Conservation (phyloP, 768 basidiomycete species). For the Suillus spraguei region DNA sequence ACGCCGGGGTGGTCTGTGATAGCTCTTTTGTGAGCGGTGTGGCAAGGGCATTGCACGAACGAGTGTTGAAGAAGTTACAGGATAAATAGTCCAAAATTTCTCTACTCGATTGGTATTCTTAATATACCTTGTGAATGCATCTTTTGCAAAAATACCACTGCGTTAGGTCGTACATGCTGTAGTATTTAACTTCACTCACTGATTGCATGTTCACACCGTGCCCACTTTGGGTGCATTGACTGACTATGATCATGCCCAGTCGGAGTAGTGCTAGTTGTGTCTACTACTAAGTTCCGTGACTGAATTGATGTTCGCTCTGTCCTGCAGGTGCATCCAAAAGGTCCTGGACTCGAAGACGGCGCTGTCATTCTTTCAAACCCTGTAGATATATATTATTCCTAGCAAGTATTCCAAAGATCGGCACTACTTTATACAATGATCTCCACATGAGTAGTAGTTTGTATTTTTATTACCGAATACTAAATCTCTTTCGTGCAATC, state of each 20-base stretch:
- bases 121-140: not conserved
- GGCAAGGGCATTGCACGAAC: conserved; percentile 51
- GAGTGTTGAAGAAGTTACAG: conserved; percentile 38
- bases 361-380: too few species aligned
- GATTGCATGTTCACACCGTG: too few species aligned
- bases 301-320: too few species aligned
- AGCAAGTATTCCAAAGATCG: not conserved
- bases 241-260: too few species aligned
- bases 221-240: too few species aligned
- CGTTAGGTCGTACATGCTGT: too few species aligned
- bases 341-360: too few species aligned
- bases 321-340: too few species aligned
- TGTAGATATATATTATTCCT: not conserved
- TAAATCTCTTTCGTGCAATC: not conserved
- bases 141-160: not conserved
- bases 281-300: too few species aligned
- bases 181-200: too few species aligned
- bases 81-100: conserved; percentile 18
- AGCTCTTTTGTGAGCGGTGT: conserved; percentile 47
- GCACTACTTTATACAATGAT: not conserved
- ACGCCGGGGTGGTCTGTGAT: conserved; percentile 66
- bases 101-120: not conserved
- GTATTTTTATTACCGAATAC: not conserved
- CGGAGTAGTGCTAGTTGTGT: too few species aligned
- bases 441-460: not conserved